Conservation (phyloP, 306 rosid species). For the Malus fusca region DNA sequence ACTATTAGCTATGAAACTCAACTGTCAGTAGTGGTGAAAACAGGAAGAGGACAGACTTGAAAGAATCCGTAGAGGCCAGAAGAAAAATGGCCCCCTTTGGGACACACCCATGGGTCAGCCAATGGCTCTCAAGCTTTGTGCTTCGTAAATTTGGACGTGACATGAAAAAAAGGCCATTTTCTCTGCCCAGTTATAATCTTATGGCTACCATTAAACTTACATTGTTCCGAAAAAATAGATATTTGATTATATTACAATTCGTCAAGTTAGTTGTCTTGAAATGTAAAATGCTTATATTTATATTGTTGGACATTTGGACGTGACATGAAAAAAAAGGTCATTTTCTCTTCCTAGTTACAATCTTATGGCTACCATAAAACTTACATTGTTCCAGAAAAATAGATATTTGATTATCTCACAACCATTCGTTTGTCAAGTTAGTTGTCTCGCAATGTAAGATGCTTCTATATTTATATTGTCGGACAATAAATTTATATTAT, state of each 20-base stretch:
- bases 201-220: background rate
- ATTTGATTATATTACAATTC: too few species aligned
- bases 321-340: conserved; percentile 6
- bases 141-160: conserved; percentile 12
- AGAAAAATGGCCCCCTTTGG: conserved; percentile 2
- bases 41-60: conserved; percentile 2
- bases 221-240: too few species aligned
- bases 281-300: too few species aligned
- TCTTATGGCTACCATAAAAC: background rate
- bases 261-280: too few species aligned
- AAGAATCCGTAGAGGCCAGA: background rate
- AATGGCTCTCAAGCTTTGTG: conserved; percentile 34
- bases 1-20: conserved; percentile 10
- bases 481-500: too few species aligned
- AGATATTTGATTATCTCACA: too few species aligned
- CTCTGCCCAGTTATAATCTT: conserved; percentile 4
- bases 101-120: conserved; percentile 23
- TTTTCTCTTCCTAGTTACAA: conserved; percentile 17
- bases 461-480: background rate
- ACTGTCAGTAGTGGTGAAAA: conserved; percentile 21
- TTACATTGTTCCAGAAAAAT: background rate
- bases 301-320: background rate
- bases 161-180: conserved; percentile 18
- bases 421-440: background rate
- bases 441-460: background rate